These are phyloP conservation scores for Fusarium sp. DNA, from an alignment of 2,329 filamentous ascomycete species.

Conservation along the genomic window DNA sequence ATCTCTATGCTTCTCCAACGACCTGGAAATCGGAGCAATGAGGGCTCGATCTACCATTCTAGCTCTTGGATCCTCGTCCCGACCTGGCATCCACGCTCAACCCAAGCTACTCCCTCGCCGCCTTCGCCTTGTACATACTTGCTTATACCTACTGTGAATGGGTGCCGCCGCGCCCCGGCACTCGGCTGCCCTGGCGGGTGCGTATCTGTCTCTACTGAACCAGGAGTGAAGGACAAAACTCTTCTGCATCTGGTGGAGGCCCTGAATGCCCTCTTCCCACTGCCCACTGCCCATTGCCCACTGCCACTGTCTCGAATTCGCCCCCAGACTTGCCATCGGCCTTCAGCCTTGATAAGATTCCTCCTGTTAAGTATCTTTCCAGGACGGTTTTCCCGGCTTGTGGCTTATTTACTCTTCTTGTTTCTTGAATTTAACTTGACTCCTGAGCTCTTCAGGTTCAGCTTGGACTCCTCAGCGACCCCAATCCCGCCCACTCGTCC, in stretches of 20 bases:
- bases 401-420: conserved; percentile 8
- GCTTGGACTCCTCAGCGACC: background rate
- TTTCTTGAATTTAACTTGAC: background rate
- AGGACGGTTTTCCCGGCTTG: conserved; percentile 3
- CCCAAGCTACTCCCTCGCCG: conserved; percentile 15
- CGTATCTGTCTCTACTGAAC: background rate
- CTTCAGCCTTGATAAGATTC: conserved; percentile 4
- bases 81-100: conserved; percentile 24
- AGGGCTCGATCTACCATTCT: conserved; percentile 42
- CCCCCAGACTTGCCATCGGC: conserved; percentile 16
- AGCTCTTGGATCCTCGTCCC: conserved; percentile 27
- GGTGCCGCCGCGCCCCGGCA: conserved; percentile 22
- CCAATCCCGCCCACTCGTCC: background rate
- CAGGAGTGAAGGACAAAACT: conserved; percentile 17
- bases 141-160: background rate
- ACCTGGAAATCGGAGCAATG: conserved; percentile 48
- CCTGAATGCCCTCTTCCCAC: conserved; percentile 25
- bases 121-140: conserved; percentile 5
- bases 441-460: conserved; percentile 5
- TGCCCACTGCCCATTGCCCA: background rate
- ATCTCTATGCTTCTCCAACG: conserved; percentile 38
- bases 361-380: conserved; percentile 13
- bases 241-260: conserved; percentile 20
- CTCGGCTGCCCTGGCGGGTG: conserved; percentile 26
- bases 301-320: conserved; percentile 7